These are phyloP conservation scores for Claviceps cyperi DNA, from an alignment of 2,329 filamentous ascomycete species.

Conservation along the genomic window DNA sequence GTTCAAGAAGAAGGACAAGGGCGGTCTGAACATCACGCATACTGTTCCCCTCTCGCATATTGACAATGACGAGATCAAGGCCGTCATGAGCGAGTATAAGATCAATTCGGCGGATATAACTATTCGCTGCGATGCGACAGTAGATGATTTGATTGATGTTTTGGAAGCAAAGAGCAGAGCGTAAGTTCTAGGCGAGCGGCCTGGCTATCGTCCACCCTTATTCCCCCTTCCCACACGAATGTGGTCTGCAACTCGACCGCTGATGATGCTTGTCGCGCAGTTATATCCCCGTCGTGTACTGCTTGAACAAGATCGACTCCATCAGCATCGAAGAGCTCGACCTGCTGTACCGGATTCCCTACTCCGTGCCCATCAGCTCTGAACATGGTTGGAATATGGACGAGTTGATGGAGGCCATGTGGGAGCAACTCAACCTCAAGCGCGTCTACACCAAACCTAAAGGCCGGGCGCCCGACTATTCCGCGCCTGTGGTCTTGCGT, in stretches of 20 bases:
- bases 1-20: constrained; percentile 99
- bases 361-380: constrained; percentile 92
- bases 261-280: constrained; percentile 15
- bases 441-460: constrained; percentile 98
- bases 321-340: constrained; percentile 97
- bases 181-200: constrained; percentile 12
- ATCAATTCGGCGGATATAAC: constrained; percentile 95
- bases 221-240: neutral
- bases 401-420: constrained; percentile 94
- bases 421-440: constrained; percentile 86
- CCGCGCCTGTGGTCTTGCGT: constrained; percentile 76
- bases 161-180: constrained; percentile 79
- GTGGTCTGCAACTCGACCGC: neutral
- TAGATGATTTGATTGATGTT: constrained; percentile 93
- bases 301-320: constrained; percentile 96
- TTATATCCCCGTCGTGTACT: constrained; percentile 98
- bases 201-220: neutral
- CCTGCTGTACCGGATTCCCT: constrained; percentile 88
- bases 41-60: constrained; percentile 88
- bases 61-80: constrained; percentile 90
- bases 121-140: constrained; percentile 92
- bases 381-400: constrained; percentile 98
- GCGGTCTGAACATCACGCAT: constrained; percentile 88
- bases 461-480: constrained; percentile 86
- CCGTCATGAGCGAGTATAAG: constrained; percentile 92